Conservation (phyloP, 2,329 filamentous ascomycete species). For the Orbilia blumenaviensis region DNA sequence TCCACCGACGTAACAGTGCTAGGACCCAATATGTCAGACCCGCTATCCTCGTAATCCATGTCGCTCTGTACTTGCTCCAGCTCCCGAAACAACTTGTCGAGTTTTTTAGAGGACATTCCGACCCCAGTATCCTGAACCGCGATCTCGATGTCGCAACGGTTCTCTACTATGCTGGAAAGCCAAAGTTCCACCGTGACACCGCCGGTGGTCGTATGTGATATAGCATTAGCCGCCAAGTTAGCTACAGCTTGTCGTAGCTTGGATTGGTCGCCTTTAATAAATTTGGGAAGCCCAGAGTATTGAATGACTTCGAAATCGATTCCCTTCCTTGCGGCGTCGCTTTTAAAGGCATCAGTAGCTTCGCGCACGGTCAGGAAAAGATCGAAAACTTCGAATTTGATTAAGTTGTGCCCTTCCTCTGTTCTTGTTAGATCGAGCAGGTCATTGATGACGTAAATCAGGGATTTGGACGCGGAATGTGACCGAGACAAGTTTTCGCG, state of each 20-base stretch:
- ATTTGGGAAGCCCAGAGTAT: constrained; percentile 73
- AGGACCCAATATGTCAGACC: background rate
- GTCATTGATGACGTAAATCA: constrained; percentile 95
- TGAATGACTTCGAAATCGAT: constrained; percentile 75
- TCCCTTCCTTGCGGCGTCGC: constrained; percentile 78
- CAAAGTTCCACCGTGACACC: constrained; percentile 76
- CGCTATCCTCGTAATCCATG: constrained; percentile 57
- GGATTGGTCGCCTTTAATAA: constrained; percentile 80
- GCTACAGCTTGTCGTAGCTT: constrained; percentile 82
- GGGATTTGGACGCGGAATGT: constrained; percentile 87
- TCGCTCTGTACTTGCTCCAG: constrained; percentile 71
- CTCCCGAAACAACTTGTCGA: constrained; percentile 71
- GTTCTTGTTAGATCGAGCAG: constrained; percentile 87
- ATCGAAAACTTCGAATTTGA: constrained; percentile 84
- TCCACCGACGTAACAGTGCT: constrained; percentile 45
- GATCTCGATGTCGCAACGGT: constrained; percentile 75
- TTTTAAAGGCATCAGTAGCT: constrained; percentile 76
- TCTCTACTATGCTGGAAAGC: constrained; percentile 67
- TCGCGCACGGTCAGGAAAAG: constrained; percentile 76
- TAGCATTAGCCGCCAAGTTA: constrained; percentile 84
- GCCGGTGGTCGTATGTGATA: constrained; percentile 77
- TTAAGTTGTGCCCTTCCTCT: constrained; percentile 79
- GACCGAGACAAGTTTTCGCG: constrained; percentile 84
- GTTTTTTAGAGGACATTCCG: constrained; percentile 69
- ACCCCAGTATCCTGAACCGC: constrained; percentile 77